phyloP scores from a whole-genome alignment of 2,329 filamentous ascomycete species.

The Alternaria ventricosa region DNA sequence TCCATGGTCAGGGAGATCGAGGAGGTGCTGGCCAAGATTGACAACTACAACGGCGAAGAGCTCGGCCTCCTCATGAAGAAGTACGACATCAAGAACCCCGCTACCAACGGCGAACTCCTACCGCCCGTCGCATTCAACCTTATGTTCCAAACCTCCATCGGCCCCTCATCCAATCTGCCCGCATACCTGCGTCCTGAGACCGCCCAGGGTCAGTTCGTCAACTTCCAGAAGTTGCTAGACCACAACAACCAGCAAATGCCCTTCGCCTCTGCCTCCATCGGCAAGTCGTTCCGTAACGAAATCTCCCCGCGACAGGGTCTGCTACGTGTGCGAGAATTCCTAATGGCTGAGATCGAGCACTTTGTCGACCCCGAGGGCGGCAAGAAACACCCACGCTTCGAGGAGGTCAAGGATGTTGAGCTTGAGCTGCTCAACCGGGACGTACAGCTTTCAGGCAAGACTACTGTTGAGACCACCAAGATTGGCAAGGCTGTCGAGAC shows the following conservation, averaged over 20 bases:
- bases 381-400: constrained; percentile 92
- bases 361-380: constrained; percentile 93
- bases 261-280: constrained; percentile 95
- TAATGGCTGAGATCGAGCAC: constrained; percentile 99
- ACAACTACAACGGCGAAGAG: constrained; percentile 89
- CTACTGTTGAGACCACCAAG: constrained; percentile 71
- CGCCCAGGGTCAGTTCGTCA: constrained; percentile 96
- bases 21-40: constrained; percentile 87
- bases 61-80: constrained; percentile 86
- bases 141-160: constrained; percentile 97
- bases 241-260: constrained; percentile 97
- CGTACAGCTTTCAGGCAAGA: constrained; percentile 86
- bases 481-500: constrained; percentile 86
- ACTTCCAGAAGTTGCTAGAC: constrained; percentile 94
- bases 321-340: constrained; percentile 91
- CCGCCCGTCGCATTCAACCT: constrained; percentile 94
- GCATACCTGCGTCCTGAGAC: constrained; percentile 78
- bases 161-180: constrained; percentile 83
- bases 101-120: constrained; percentile 75
- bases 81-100: constrained; percentile 88
- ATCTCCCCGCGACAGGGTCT: constrained; percentile 93
- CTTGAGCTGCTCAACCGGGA: constrained; percentile 83
- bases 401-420: constrained; percentile 82
- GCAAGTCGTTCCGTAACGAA: constrained; percentile 98
- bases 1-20: constrained; percentile 87